Evolutionary conservation across 352 stramenopile species (phyloP), one percentile per base, ranked within the genome.

Genomic region (Pythium scleroteichum): DNA sequence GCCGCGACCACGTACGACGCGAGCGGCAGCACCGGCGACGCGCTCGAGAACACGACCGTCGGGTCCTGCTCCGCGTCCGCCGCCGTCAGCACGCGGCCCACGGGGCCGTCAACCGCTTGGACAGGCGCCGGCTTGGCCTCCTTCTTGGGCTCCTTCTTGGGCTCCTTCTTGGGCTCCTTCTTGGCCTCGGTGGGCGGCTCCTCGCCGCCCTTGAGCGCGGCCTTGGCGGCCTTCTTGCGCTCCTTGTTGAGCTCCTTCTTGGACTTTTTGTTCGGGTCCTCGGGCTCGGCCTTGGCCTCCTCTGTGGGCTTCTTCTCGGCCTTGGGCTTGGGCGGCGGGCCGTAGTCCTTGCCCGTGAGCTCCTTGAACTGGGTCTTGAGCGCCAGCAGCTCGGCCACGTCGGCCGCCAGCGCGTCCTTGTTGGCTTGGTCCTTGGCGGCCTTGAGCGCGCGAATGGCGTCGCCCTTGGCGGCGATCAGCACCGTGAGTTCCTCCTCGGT

Each of bases 221-320:
- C 67, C 63, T 94, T 94, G 49, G 87, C 74, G 16, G 79, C 82
- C 66, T 94, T 94, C 79, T 94, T 94, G 58, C 76, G 78, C 71
- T 94, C 85, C 72, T 94, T 94, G 73, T 92, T 94, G 14, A 94
- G 73, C 69, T 94, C 80, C 74, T 94, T 94, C 75, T 94, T 94
- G 61, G 77, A 88, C 65, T 90, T 92, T 53, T 90, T 91, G 35
- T 55, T 72, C 6, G 75, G 66, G 23, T 92, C 78, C 23, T 73
- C 73, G 22, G 62, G 33, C 49, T 61, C 48, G 20, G 70, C 52
- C 13, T 26, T 29, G 17, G 16, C 24, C 19, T 19, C 24, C 14
- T 46, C 29, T 53, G 73, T 53, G 23, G 66, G 52, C 54, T 86
- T 85, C 68, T 85, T 87, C 20, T 85, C 65, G 61, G 82, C 79